Base-by-base conservation (phyloP, 805 yeast genomes). In the Saturnispora galanensis region DNA sequence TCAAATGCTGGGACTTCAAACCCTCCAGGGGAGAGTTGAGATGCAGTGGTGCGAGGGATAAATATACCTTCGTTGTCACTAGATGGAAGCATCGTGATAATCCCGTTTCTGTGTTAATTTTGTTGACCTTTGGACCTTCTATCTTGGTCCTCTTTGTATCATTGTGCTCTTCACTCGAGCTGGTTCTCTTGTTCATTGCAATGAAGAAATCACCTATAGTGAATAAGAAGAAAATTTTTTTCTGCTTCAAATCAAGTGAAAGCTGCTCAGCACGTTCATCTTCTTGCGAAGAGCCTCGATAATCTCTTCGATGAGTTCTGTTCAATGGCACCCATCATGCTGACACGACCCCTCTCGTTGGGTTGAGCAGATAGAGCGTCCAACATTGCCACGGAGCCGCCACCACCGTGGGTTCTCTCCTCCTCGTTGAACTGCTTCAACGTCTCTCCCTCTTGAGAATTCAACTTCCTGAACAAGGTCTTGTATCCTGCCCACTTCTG, bases 11-110 rank as follows among this genome's bases (percentile, higher is more conserved):
- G 28, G 79, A 72, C 61, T 78, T 77, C 51, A 93, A 73, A 35
- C 97, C 99, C 48, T 76, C 77, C 12, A 81, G 58, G 6, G 96
- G 95, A 41, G 72, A 68, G 35, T 70, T 67, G 33, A 79, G 58
- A 63, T 81, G 84, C 44, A 77, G 69, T 43, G 99, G 98, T 5
- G 99, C 96, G 43, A 93, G 61, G 8, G 96, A 87, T 5, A 88
- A 79, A 58, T 89, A 87, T 60, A 93, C 60, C 12, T 77, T 66
- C 2, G 83, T 66, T 43, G 73, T 68, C 45, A 79, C 73, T 36
- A 64, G 68, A 52, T 76, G 79, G 67, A 85, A 86, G 58, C 95
- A 83, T 56, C 79, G 76, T 2, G 90, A 74, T 12, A 75, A 47
- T 0, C 82, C 82, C 4, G 47, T 44, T 31, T 56, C 55, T 17